Evolutionary conservation across 257 asterid genomes (phyloP), one percentile per base, ranked within the genome.

Genomic region (Henckelia pumila): DNA sequence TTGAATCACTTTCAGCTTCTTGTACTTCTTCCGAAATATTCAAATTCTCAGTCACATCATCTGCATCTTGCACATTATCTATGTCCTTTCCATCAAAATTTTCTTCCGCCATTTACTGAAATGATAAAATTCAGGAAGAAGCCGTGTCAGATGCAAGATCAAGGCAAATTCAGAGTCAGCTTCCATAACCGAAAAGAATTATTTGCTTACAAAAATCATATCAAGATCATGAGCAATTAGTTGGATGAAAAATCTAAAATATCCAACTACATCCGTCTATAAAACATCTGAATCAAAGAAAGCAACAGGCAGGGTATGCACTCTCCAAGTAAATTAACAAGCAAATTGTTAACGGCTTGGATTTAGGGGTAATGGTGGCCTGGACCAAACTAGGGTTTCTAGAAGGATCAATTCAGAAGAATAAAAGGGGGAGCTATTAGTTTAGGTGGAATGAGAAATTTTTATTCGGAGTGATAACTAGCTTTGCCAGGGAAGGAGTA

Each of bases 71-170:
- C 50, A 44, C 23, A 71, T 73, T 25, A 30, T 47, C 69, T 32
- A 64, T 68, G 73, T 75, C 64, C 21, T 69, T 73, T 67, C 67
- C 81, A 72, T 57, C 81, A 62, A 71, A 62, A 64, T 56, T 77
- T 67, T 74, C 83, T 32, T 76, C 89, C 20, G 80, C 85, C 89
- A 83, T 83, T 76, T 63, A 17, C 86, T 79, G 73, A 49, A 61
- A 64, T 3, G 22, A 49, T 8, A 50, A 28, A 10, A 7, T 37
- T 44, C 19, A 40, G 6, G 52, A 14, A 40, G n/a, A 40, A 40
- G 14, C 19, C 3, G 61, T 69, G 17, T 37, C 47, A 50, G 29
- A 23, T 50, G 4, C 63, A 11, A 59, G 68, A 29, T n/a, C 20
- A 32, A 33, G 59, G 72, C 30, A 58, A 59, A 73, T 40, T 20